Evolutionary conservation across 2,329 filamentous ascomycete genomes (phyloP).

Genomic region (Penicillium capsulatum): DNA sequence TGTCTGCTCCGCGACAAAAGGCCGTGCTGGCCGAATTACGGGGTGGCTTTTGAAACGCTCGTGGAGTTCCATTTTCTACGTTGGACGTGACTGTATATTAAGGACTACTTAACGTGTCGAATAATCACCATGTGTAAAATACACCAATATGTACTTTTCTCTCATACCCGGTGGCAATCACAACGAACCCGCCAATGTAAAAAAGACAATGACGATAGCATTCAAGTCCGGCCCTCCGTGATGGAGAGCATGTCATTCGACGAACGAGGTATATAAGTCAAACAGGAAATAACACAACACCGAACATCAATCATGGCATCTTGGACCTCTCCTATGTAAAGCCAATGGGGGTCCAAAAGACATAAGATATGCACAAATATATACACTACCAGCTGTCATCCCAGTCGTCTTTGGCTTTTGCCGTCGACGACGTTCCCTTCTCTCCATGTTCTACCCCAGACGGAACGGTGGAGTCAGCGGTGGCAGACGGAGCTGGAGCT

Average conservation of each 20-base stretch:
- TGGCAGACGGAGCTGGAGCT: constrained; percentile 9
- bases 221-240: no score
- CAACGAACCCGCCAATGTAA: no score
- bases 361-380: constrained; percentile 5
- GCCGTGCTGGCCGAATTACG: constrained; percentile 49
- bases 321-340: constrained; percentile 1
- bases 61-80: no score
- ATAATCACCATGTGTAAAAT: no score
- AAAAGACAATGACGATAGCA: no score
- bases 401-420: constrained; percentile 56
- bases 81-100: background rate
- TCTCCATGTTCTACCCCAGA: constrained; percentile 19
- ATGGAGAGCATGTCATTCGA: constrained; percentile 7
- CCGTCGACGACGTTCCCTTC: constrained; percentile 16
- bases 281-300: constrained; percentile 1
- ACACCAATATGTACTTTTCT: no score
- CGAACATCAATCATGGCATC: constrained; percentile 6
- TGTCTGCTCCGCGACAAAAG: constrained; percentile 58
- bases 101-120: no score
- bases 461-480: constrained; percentile 19
- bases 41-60: constrained; percentile 34
- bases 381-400: constrained; percentile 48
- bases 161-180: no score
- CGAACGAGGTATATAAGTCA: constrained; percentile 9
- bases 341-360: no score